Evolutionary conservation across 83 land plant species (phyloP), one percentile per base, ranked within the genome.

Genomic region (Thuja plicata): DNA sequence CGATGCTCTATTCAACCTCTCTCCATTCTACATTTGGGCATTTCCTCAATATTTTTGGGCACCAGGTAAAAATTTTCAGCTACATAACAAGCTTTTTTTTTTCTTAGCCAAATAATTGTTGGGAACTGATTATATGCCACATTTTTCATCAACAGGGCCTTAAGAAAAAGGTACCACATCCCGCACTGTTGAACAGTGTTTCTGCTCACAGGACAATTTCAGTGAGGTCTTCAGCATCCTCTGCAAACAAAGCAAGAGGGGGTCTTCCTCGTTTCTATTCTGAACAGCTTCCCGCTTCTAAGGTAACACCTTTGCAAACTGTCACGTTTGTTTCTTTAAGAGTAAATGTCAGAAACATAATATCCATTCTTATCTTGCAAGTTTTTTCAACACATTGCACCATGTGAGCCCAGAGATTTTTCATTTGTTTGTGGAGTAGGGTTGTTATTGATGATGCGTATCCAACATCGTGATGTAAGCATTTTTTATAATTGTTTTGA

Each of bases 181-280:
- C 46, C 10, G 83, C n/a, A 21, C 24, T 10, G 45, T 40, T 21
- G 83, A 43, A 80, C 48, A 80, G 6, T 80, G 83, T 19, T 9
- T 80, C 27, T 40, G 10, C 48, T 40, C 27, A 80, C 83, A 80
- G 45, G 46, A 21, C 12, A 46, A 41, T 43, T 80, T 91, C 92
- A 21, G 89, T 84, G 16, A 74, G 90, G 40, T 78, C 89, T 21
- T 70, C 89, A 3, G 38, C 88, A 15, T 71, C 88, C 16, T 90
- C 87, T 87, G 34, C 91, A 38, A 90, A 93, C 88, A 94, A 92
- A 91, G 90, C 95, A 10, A 91, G 94, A 43, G 97, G 97, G 50
- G 93, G 92, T 27, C 94, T 94, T 52, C 96, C 97, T 89, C 97
- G 97, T 37, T 96, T 95, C 94, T 91, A 92, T 91, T 92, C 93